phyloP scores from a whole-genome alignment of 129 eudicot species.

The Flaveria trinervia region DNA sequence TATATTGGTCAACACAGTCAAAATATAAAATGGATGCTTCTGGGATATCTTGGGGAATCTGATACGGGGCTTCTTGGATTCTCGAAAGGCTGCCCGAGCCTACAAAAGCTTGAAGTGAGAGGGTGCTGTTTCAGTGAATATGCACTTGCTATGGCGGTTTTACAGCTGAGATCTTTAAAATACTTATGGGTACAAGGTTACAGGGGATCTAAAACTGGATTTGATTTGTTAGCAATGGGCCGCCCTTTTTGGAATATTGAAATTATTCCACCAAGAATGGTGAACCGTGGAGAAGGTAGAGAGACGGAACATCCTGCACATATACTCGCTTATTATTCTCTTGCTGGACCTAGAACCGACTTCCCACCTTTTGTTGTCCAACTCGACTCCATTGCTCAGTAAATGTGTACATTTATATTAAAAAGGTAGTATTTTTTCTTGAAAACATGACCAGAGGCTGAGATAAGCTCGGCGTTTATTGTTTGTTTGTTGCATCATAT shows the following conservation, averaged over 20 bases:
- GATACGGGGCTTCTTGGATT: constrained; percentile 69
- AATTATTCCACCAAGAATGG: constrained; percentile 71
- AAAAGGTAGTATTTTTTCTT: too few relatives aligned
- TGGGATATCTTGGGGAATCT: constrained; percentile 76
- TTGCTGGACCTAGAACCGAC: constrained; percentile 86
- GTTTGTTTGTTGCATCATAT: too few relatives aligned
- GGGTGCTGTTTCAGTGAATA: constrained; percentile 74
- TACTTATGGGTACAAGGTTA: constrained; percentile 91
- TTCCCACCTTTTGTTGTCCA: constrained; percentile 58
- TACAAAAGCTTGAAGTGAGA: constrained; percentile 73
- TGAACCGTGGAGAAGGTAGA: constrained; percentile 34
- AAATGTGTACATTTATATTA: constrained; percentile 21
- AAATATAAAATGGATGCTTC: constrained; percentile 81
- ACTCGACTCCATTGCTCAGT: constrained; percentile 36
- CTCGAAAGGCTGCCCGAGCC: constrained; percentile 73
- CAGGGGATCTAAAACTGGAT: constrained; percentile 43
- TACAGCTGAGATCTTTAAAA: constrained; percentile 59
- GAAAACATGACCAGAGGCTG: too few relatives aligned
- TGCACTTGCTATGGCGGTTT: constrained; percentile 63
- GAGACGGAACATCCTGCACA: constrained; percentile 71
- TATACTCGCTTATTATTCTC: constrained; percentile 86
- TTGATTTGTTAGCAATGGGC: constrained; percentile 65
- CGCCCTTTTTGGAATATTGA: constrained; percentile 93
- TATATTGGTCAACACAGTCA: constrained; percentile 68
- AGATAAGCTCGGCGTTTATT: too few relatives aligned